Conservation (phyloP, 2,329 filamentous ascomycete genomes). For the Fusarium concolor region DNA sequence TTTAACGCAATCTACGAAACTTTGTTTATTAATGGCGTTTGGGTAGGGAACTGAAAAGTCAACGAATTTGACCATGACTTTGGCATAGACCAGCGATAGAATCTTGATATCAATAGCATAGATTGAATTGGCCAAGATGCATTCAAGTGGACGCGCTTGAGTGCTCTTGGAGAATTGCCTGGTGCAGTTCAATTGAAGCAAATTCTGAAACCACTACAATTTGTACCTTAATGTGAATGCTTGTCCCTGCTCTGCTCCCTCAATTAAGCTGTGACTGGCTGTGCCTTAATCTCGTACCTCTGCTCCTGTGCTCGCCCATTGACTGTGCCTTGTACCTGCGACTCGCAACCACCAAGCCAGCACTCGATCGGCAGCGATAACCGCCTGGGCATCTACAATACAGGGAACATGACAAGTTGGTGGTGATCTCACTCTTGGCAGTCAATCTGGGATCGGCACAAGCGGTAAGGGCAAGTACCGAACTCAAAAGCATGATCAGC, state of each 20-base stretch:
- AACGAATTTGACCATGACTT: conserved; percentile 36
- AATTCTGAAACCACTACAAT: conserved; percentile 19
- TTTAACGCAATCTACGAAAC: conserved; percentile 20
- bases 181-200: conserved; percentile 40
- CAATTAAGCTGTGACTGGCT: too few relatives aligned
- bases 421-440: conserved; percentile 10
- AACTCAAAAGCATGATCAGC: conserved; percentile 11
- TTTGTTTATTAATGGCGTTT: conserved; percentile 22
- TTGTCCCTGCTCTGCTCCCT: too few relatives aligned
- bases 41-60: conserved; percentile 28
- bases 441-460: background rate
- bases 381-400: background rate
- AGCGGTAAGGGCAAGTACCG: conserved; percentile 6
- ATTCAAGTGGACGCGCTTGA: background rate
- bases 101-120: conserved; percentile 42
- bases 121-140: conserved; percentile 19
- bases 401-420: background rate
- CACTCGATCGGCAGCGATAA: conserved; percentile 13
- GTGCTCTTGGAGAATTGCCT: conserved; percentile 31
- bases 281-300: too few relatives aligned
- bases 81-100: conserved; percentile 40
- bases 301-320: too few relatives aligned
- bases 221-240: too few relatives aligned
- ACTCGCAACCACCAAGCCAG: background rate
- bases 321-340: background rate